phyloP scores from a whole-genome alignment of 2,329 filamentous ascomycete species.

The Falciphora oryzae region DNA sequence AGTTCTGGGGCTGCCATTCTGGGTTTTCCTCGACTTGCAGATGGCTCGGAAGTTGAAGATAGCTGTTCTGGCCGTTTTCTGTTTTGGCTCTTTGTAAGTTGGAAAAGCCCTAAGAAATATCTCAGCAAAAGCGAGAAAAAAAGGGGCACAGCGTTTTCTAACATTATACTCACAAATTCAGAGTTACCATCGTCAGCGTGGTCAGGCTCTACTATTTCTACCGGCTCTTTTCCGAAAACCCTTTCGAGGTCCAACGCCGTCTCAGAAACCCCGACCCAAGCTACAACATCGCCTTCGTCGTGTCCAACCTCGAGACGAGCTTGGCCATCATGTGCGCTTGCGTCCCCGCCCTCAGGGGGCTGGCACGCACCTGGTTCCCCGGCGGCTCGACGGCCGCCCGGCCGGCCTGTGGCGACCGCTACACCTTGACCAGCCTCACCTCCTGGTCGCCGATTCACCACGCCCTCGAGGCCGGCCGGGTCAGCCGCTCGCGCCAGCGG shows the following conservation, averaged over 20 bases:
- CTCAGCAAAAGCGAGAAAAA: background rate
- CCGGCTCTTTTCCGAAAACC: constrained; percentile 15
- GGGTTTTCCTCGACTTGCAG: constrained; percentile 27
- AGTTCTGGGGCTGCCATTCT: constrained; percentile 30
- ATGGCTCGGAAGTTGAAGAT: constrained; percentile 28
- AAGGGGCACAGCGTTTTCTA: background rate
- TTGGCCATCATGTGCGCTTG: constrained; percentile 33
- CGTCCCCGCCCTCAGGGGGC: constrained; percentile 31
- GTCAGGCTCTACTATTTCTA: constrained; percentile 22
- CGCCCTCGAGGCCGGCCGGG: constrained; percentile 1
- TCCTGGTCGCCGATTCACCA: background rate
- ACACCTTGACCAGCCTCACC: constrained; percentile 1
- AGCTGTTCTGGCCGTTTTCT: constrained; percentile 28
- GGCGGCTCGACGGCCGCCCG: background rate
- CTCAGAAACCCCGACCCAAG: constrained; percentile 20
- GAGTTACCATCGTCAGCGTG: constrained; percentile 23
- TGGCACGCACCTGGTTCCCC: constrained; percentile 25
- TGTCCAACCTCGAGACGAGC: constrained; percentile 30
- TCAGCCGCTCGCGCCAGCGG: background rate
- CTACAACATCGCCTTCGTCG: constrained; percentile 25
- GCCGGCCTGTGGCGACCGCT: background rate
- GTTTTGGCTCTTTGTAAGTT: constrained; percentile 24
- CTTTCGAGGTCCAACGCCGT: constrained; percentile 11
- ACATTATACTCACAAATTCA: constrained; percentile 16
- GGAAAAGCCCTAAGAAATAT: background rate